A percentile compares a stretch with the other conserved stretches of the same genome.
These are phyloP conservation scores for Elsinoe arachidis DNA, from an alignment of 2,329 filamentous ascomycete species.

Conservation along the genomic window DNA sequence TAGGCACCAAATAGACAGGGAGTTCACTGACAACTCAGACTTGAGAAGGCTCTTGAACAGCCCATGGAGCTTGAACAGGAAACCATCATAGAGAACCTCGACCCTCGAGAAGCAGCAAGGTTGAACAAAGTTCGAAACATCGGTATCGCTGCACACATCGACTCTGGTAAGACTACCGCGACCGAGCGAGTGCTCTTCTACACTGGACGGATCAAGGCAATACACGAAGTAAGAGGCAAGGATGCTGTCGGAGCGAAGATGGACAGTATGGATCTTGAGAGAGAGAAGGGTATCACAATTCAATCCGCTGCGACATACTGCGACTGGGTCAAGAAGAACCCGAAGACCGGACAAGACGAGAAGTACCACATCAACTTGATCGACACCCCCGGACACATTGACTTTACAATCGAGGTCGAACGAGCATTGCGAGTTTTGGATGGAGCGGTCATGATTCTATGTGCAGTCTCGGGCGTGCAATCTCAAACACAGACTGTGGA, in stretches of 20 bases:
- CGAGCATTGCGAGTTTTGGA: conserved; percentile 88
- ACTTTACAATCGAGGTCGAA: conserved; percentile 98
- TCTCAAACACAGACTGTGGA: conserved; percentile 98
- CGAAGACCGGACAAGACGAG: conserved; percentile 59
- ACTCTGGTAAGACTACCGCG: conserved; percentile 94
- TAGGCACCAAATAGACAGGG: not conserved
- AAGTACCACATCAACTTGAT: conserved; percentile 98
- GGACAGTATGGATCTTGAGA: conserved; percentile 98
- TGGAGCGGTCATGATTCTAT: conserved; percentile 96
- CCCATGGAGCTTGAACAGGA: conserved; percentile 51
- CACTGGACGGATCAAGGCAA: conserved; percentile 90
- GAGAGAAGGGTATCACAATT: conserved; percentile 98
- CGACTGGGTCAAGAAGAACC: conserved; percentile 77
- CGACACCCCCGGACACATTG: conserved; percentile 95
- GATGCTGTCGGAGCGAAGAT: conserved; percentile 97
- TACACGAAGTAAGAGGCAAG: conserved; percentile 92
- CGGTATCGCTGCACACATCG: conserved; percentile 97
- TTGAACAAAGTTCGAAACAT: conserved; percentile 86
- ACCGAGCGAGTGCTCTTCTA: conserved; percentile 98
- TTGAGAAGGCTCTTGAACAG: conserved; percentile 50
- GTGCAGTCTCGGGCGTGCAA: conserved; percentile 93
- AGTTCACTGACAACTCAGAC: conserved; percentile 25
- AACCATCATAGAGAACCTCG: conserved; percentile 69
- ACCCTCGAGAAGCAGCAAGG: conserved; percentile 67
- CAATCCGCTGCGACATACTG: conserved; percentile 97